These are phyloP conservation scores for Mycena vitilis DNA, from an alignment of 768 basidiomycete genomes.

Conservation along the genomic window DNA sequence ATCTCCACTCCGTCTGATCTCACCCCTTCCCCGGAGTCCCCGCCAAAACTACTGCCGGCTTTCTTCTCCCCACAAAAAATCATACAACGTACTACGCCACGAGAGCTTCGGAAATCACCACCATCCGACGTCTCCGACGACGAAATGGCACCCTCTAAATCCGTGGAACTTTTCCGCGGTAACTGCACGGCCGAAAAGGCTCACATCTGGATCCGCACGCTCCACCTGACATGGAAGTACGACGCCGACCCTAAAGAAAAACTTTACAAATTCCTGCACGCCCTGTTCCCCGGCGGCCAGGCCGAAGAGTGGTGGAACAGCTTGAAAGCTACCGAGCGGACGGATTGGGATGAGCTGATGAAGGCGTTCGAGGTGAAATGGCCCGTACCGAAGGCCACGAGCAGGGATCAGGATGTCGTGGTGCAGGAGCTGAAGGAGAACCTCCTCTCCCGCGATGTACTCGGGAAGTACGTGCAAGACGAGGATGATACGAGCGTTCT, in stretches of 20 bases:
- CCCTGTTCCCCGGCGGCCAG: slow-evolving; percentile 8
- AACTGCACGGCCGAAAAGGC: slow-evolving; percentile 16
- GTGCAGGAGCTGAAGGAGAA: neutral
- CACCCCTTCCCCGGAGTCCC: slow-evolving; percentile 14
- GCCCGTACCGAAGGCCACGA: slow-evolving; percentile 9
- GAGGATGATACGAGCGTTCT: slow-evolving; percentile 12
- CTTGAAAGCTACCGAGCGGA: neutral
- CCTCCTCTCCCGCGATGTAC: neutral
- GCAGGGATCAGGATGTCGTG: no score
- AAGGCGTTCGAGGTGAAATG: slow-evolving; percentile 18
- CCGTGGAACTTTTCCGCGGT: slow-evolving; percentile 20
- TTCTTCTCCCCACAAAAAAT: slow-evolving; percentile 5
- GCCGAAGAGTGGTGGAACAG: slow-evolving; percentile 26
- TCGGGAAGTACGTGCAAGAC: slow-evolving; percentile 10
- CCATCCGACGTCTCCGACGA: neutral
- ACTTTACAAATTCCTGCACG: slow-evolving; percentile 14
- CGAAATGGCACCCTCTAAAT: slow-evolving; percentile 15
- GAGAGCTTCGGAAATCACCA: no score
- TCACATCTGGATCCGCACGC: slow-evolving; percentile 19
- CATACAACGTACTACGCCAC: neutral
- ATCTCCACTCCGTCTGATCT: slow-evolving; percentile 11
- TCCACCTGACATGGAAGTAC: slow-evolving; percentile 4
- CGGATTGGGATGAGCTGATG: neutral
- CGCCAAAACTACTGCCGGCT: neutral
- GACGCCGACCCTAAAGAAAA: slow-evolving; percentile 17